Evolutionary conservation across 371 early-diverging fungal species (phyloP).

Genomic region (Blyttiomyces sp.): DNA sequence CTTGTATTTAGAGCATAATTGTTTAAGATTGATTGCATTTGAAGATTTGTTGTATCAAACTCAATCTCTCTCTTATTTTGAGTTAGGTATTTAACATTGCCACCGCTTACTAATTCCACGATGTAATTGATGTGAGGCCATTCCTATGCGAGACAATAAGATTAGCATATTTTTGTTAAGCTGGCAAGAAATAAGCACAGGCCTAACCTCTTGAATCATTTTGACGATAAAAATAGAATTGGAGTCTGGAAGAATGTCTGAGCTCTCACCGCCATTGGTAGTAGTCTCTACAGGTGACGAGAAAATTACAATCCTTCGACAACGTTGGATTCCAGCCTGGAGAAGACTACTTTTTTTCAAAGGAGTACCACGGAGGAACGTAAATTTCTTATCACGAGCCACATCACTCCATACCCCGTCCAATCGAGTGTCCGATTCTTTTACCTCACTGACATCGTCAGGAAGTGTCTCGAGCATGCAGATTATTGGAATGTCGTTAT

Average conservation of each 20-base stretch:
- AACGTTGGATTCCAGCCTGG: constrained; percentile 30
- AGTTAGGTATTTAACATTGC: constrained; percentile 43
- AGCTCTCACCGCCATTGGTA: background rate
- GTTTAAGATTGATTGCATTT: constrained; percentile 42
- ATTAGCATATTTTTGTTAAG: background rate
- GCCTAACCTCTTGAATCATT: constrained; percentile 40
- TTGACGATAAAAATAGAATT: constrained; percentile 43
- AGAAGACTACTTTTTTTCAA: constrained; percentile 33
- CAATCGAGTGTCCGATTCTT: background rate
- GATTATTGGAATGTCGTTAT: too few species aligned
- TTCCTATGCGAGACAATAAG: constrained; percentile 23
- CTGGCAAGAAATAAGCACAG: constrained; percentile 2
- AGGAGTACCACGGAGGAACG: constrained; percentile 35
- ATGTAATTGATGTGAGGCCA: constrained; percentile 38
- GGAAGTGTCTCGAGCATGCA: background rate
- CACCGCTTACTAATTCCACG: constrained; percentile 41
- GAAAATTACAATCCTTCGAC: constrained; percentile 40
- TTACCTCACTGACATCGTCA: background rate
- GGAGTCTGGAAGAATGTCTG: constrained; percentile 34
- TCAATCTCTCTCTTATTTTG: constrained; percentile 14
- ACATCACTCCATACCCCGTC: constrained; percentile 37
- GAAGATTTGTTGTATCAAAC: constrained; percentile 39
- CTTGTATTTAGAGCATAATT: constrained; percentile 38
- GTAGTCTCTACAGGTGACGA: constrained; percentile 1
- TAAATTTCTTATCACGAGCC: constrained; percentile 17